These are phyloP conservation scores for Pythium aristosporum DNA, from an alignment of 352 stramenopile genomes.

Conservation along the genomic window DNA sequence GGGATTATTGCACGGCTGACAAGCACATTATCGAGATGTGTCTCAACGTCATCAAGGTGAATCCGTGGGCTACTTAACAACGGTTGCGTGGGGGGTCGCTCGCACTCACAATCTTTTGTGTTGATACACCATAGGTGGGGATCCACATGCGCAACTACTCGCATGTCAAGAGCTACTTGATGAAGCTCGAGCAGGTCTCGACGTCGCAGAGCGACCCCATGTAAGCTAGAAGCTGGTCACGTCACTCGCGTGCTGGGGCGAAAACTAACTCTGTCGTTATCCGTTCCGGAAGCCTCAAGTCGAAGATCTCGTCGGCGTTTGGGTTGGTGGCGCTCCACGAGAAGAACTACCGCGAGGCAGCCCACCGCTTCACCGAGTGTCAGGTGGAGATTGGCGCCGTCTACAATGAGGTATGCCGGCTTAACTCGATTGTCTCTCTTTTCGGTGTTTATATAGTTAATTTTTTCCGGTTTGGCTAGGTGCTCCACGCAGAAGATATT, in stretches of 20 bases:
- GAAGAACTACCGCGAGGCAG: constrained; percentile 77
- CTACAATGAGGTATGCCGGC: constrained; percentile 68
- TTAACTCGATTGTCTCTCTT: neutral
- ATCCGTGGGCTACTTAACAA: neutral
- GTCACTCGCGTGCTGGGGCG: no score
- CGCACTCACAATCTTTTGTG: neutral
- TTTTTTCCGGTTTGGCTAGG: constrained; percentile 14
- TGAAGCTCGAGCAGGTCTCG: constrained; percentile 82
- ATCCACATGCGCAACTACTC: constrained; percentile 86
- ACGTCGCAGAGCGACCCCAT: constrained; percentile 64
- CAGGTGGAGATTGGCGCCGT: constrained; percentile 72
- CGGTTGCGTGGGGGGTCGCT: neutral
- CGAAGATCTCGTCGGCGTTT: constrained; percentile 79
- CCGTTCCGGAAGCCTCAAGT: constrained; percentile 52
- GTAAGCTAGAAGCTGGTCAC: constrained; percentile 28
- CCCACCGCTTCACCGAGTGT: constrained; percentile 80
- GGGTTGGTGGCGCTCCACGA: constrained; percentile 78
- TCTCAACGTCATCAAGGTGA: constrained; percentile 86
- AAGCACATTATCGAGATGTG: constrained; percentile 91
- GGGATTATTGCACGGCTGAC: constrained; percentile 90
- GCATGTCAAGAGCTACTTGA: constrained; percentile 86
- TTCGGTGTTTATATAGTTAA: neutral
- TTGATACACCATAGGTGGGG: constrained; percentile 36
- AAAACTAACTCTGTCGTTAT: neutral
- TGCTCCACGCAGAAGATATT: constrained; percentile 84